Evolutionary conservation across 768 basidiomycete species (phyloP).

Genomic region (Leccinum longicurvipes): DNA sequence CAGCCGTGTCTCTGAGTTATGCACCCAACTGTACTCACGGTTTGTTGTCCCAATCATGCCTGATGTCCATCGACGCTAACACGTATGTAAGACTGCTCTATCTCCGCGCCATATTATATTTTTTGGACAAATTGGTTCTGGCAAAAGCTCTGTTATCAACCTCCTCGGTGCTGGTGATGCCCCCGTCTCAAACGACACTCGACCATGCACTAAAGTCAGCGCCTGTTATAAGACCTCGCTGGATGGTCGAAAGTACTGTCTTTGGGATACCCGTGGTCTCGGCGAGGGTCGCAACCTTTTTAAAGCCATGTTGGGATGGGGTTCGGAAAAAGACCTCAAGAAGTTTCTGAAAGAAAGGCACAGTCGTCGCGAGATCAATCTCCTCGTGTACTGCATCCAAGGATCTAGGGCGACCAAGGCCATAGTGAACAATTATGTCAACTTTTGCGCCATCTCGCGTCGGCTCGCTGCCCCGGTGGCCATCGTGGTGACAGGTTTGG

Average conservation of each 20-base stretch:
- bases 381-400: constrained; percentile 39
- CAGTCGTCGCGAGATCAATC: constrained; percentile 30
- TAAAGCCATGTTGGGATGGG: not conserved
- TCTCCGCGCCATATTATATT: constrained; percentile 18
- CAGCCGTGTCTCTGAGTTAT: not conserved
- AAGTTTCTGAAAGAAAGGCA: constrained; percentile 21
- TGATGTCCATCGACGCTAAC: not conserved
- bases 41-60: not conserved
- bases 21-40: not conserved
- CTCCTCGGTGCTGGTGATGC: constrained; percentile 12
- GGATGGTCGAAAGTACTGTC: not conserved
- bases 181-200: constrained; percentile 3
- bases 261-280: constrained; percentile 41
- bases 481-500: constrained; percentile 35
- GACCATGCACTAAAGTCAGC: constrained; percentile 14
- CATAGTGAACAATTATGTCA: constrained; percentile 31
- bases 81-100: not conserved
- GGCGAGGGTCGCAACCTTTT: constrained; percentile 25
- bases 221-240: constrained; percentile 3
- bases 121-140: constrained; percentile 22
- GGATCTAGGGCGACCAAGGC: constrained; percentile 32
- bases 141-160: constrained; percentile 29
- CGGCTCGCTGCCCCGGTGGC: constrained; percentile 34
- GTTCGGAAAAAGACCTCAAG: constrained; percentile 18
- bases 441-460: constrained; percentile 36